These are phyloP conservation scores for Lycium barbarum DNA, from an alignment of 257 asterid genomes.

Conservation along the genomic window DNA sequence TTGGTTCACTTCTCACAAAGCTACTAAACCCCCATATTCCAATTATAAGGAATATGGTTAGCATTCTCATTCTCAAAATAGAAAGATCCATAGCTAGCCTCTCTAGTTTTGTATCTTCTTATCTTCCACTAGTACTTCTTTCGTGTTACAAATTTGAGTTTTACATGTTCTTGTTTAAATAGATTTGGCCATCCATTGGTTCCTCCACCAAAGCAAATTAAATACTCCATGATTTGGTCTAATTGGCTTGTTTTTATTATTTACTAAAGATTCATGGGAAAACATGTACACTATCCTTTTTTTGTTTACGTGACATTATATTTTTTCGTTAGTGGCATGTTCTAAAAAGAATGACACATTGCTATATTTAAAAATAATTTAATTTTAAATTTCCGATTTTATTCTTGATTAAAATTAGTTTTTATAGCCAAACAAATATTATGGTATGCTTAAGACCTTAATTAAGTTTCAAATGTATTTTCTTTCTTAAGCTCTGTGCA, in stretches of 20 bases:
- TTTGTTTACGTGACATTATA: too few relatives aligned
- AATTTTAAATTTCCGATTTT: too few relatives aligned
- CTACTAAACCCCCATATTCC: background rate
- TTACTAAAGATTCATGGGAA: background rate
- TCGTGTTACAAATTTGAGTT: background rate
- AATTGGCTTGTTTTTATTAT: background rate
- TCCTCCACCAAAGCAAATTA: background rate
- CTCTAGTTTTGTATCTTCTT: background rate
- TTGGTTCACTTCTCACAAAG: constrained; percentile 20
- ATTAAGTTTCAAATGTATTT: too few relatives aligned
- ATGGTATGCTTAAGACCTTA: too few relatives aligned
- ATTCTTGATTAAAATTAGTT: too few relatives aligned
- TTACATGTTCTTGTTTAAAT: constrained; percentile 14
- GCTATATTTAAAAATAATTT: too few relatives aligned
- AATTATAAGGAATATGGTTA: background rate
- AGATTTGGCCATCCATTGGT: constrained; percentile 11
- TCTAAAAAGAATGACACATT: too few relatives aligned
- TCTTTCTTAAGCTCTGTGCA: too few relatives aligned
- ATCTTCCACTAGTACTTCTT: background rate
- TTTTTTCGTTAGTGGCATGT: too few relatives aligned
- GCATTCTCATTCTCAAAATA: background rate
- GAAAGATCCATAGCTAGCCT: background rate
- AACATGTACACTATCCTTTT: background rate
- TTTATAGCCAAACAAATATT: too few relatives aligned
- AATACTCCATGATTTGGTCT: background rate